Conservation (phyloP, 2,329 filamentous ascomycete genomes). For the Xylaria sp. region DNA sequence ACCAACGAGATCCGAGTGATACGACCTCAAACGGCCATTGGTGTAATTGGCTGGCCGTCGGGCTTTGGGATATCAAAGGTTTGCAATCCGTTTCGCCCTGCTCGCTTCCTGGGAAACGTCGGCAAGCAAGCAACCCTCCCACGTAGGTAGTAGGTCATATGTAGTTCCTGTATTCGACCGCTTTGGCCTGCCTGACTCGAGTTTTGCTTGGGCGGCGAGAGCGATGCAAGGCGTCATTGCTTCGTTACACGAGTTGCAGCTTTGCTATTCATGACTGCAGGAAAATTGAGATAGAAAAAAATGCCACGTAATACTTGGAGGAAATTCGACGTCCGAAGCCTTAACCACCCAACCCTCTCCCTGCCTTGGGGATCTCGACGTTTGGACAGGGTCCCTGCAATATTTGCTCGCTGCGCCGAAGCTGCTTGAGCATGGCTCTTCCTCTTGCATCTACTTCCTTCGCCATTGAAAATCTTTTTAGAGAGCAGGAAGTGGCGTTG, state of each 20-base stretch:
- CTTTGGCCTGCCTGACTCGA: neutral
- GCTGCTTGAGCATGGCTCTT: no score
- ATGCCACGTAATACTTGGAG: neutral
- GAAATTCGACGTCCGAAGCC: neutral
- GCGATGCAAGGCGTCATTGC: neutral
- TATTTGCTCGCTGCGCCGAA: neutral
- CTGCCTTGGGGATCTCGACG: neutral
- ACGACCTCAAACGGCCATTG: slow-evolving; percentile 21
- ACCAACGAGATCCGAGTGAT: slow-evolving; percentile 25
- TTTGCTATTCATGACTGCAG: neutral
- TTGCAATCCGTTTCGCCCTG: neutral
- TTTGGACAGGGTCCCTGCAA: neutral
- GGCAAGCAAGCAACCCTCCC: no score
- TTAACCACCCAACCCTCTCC: neutral
- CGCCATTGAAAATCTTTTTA: no score
- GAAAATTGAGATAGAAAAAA: neutral
- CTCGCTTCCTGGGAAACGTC: neutral
- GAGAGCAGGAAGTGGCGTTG: no score
- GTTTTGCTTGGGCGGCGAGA: neutral
- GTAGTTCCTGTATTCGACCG: neutral
- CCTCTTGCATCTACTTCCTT: no score
- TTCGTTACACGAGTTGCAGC: neutral
- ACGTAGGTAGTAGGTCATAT: no score
- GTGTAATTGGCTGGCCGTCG: slow-evolving; percentile 23
- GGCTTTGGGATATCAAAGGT: slow-evolving; percentile 5